Base-by-base conservation (phyloP, 371 early-diverging fungal genomes). In the Mucor racemosus region DNA sequence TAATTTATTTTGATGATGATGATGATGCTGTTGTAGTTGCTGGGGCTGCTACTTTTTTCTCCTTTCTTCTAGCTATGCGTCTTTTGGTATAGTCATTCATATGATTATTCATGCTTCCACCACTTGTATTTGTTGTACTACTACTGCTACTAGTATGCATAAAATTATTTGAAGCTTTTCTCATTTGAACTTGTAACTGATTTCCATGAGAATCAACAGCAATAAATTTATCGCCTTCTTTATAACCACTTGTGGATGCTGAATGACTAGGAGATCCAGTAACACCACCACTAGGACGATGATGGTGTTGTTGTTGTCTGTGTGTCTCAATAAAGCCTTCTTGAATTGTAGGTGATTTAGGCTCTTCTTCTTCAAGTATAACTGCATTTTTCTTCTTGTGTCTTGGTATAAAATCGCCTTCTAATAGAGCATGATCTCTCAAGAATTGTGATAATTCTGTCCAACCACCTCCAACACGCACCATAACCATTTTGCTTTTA, bases 381-480 rank as follows among this genome's bases (percentile, higher is more conserved):
- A 66, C 74, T n/a, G 19, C 35, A 54, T 35, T 55, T 59, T 34
- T 69, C n/a, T 39, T 57, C 8, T 57, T 48, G 10, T 53, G 44
- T 36, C 64, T 64, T 66, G 73, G 82, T 40, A 82, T 75, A 62
- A 82, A 79, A 50, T 79, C 73, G 15, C 80, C 78, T 65, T 77
- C 82, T 8, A 81, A 56, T 13, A 81, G 46, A 31, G 79, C 77
- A 70, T 81, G 82, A 42, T 77, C 75, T 26, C 82, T 57, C 56
- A 81, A 64, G 55, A 81, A 89, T 73, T 86, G 84, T 35, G 90
- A 86, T 9, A 89, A 69, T 62, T 89, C 90, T 14, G 79, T 80
- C 92, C 92, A 92, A 7, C 82, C 92, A 61, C 92, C 92, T 26
- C 92, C 92, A 3, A 92, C 89, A 48, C 92, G 84, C 42, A 92